A percentile compares a stretch with the other conserved stretches of the same genome.
Evolutionary conservation across 2,329 filamentous ascomycete genomes (phyloP).

Genomic region (Apiospora koreana): DNA sequence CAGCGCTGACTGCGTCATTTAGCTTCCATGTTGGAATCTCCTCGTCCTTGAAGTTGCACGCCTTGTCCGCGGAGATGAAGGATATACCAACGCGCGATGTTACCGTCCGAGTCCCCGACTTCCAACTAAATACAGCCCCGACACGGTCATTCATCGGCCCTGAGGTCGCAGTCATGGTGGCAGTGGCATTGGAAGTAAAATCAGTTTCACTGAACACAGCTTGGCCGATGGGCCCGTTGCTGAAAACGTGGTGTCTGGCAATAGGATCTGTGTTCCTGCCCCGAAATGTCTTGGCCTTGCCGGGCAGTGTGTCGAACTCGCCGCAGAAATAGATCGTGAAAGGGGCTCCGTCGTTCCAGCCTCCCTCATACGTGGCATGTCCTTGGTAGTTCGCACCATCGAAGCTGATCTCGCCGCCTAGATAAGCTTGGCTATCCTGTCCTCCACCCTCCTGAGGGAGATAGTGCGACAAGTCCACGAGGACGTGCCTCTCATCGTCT

Average conservation of each 20-base stretch:
- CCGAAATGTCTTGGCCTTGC: constrained; percentile 30
- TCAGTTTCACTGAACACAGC: constrained; percentile 49
- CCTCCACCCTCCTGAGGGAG: constrained; percentile 44
- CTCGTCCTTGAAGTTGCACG: constrained; percentile 66
- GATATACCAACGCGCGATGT: constrained; percentile 67
- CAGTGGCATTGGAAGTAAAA: constrained; percentile 51
- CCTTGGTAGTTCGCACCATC: constrained; percentile 44
- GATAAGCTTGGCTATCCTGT: constrained; percentile 45
- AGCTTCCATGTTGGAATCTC: constrained; percentile 72
- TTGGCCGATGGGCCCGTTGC: constrained; percentile 54
- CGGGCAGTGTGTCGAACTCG: constrained; percentile 38
- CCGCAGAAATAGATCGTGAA: constrained; percentile 48
- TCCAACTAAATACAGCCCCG: constrained; percentile 66
- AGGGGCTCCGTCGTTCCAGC: constrained; percentile 39
- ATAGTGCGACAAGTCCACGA: constrained; percentile 51
- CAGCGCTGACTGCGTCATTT: constrained; percentile 49
- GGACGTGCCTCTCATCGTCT: constrained; percentile 34
- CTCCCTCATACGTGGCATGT: constrained; percentile 43
- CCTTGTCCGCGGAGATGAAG: constrained; percentile 65
- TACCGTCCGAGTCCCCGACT: constrained; percentile 51
- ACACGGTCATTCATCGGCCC: constrained; percentile 42
- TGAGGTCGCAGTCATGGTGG: constrained; percentile 42
- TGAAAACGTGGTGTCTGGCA: constrained; percentile 57
- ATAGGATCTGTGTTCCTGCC: constrained; percentile 58
- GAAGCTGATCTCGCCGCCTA: constrained; percentile 42